A percentile compares a stretch with the other conserved stretches of the same genome.
Conservation (phyloP, 208 protist species). For the Leptomonas pyrrhocoris region DNA sequence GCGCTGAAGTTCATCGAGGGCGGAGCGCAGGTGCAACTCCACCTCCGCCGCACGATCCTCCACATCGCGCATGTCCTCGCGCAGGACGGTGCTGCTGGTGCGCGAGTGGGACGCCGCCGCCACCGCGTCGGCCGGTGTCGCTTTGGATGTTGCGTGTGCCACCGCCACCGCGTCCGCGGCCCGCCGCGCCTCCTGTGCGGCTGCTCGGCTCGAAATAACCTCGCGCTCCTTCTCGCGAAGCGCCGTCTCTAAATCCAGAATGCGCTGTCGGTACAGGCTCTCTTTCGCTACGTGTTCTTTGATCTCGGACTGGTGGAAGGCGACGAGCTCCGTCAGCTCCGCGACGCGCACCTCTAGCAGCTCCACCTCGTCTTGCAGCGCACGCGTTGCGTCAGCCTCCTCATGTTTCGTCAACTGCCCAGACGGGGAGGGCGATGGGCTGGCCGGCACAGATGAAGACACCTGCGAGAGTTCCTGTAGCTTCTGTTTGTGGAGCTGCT, state of each 20-base stretch:
- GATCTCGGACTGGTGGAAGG: conserved; percentile 63
- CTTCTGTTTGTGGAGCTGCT: not conserved
- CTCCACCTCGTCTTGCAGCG: conserved; percentile 24
- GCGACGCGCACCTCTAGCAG: conserved; percentile 34
- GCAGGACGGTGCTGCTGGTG: conserved; percentile 28
- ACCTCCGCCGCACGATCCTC: conserved; percentile 20
- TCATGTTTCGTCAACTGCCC: not conserved
- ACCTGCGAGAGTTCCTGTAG: conserved; percentile 6
- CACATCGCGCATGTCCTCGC: conserved; percentile 27
- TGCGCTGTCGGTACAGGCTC: conserved; percentile 54
- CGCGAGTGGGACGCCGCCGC: not conserved
- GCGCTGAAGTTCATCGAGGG: conserved; percentile 35
- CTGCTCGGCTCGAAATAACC: conserved; percentile 8
- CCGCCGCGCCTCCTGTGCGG: conserved; percentile 28
- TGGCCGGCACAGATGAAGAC: not conserved
- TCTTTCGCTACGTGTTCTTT: conserved; percentile 51
- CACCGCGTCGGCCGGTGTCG: not conserved
- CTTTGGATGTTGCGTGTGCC: not conserved
- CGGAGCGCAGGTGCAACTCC: conserved; percentile 38
- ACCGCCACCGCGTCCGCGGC: not conserved
- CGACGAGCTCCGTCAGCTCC: conserved; percentile 45
- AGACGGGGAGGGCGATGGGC: not conserved
- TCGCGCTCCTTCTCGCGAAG: conserved; percentile 34
- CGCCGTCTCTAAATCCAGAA: conserved; percentile 52
- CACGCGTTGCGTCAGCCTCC: conserved; percentile 5